Conservation (phyloP, 2,329 filamentous ascomycete genomes). For the Trichophaea hybrida region DNA sequence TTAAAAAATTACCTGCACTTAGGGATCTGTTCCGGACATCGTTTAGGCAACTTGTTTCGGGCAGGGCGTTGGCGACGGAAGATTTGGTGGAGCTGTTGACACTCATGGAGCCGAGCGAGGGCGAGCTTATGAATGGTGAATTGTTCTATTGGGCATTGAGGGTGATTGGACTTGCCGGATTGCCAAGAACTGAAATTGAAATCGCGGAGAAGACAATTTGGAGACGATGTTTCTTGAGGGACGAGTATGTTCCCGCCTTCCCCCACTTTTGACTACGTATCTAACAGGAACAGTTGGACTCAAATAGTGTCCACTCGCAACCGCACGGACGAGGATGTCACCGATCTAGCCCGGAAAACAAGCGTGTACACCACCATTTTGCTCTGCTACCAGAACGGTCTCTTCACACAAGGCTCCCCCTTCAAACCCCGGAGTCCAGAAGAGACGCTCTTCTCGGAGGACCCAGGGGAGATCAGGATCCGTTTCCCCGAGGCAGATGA, state of each 20-base stretch:
- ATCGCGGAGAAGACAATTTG: constrained; percentile 54
- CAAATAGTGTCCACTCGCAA: constrained; percentile 62
- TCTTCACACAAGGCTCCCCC: constrained; percentile 16
- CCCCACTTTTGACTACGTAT: background rate
- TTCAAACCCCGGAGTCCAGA: constrained; percentile 13
- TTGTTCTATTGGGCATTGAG: constrained; percentile 65
- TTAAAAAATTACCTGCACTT: constrained; percentile 41
- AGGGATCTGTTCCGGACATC: constrained; percentile 55
- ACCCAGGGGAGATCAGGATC: constrained; percentile 46
- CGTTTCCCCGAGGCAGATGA: constrained; percentile 47
- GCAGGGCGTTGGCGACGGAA: constrained; percentile 54
- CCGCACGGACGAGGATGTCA: constrained; percentile 55
- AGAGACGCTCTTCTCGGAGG: constrained; percentile 12
- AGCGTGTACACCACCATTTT: constrained; percentile 53
- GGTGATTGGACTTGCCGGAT: constrained; percentile 42
- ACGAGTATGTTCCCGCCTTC: constrained; percentile 41
- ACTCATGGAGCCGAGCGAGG: constrained; percentile 52
- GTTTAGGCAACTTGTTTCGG: constrained; percentile 54
- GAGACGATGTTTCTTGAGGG: constrained; percentile 70
- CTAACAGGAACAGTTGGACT: constrained; percentile 42
- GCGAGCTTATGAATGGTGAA: constrained; percentile 36
- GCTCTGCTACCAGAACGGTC: constrained; percentile 48
- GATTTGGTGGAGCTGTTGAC: constrained; percentile 64
- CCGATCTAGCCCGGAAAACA: constrained; percentile 48
- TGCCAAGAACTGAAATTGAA: constrained; percentile 43